Base-by-base conservation (phyloP, 345 rosid species). In the Nasturtium officinale region DNA sequence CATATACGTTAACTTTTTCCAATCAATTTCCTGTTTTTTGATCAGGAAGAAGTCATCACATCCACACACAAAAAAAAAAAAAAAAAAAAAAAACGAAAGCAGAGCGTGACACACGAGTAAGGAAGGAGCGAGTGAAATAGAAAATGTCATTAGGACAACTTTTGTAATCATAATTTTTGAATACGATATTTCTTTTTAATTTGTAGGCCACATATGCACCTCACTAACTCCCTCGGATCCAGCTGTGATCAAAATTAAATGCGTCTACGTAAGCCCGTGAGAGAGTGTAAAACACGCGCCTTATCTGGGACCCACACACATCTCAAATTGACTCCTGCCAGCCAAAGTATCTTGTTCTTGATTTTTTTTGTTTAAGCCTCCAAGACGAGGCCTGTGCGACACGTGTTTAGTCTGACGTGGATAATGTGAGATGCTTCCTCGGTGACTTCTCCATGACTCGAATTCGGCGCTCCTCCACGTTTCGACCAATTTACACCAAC, bases 401-500 rank as follows among this genome's bases (percentile, higher is more conserved):
- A 75, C 79, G 79, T 75, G 51, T 60, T 6, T 52, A 7, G 11
- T 60, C 63, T 75, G 69, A 75, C 69, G 79, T 75, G 69, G 63
- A 11, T 20, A 29, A 40, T 60, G 57, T 43, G 51, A 75, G 74
- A 53, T 68, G 40, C 74, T 75, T 61, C 74, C 69, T 75, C 69
- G 79, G 69, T 68, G 25, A 75, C 52, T 69, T 69, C 74, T 76
- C 74, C 74, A 76, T 33, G 74, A 68, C 69, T 75, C 57, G 57
- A 75, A 43, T 76, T 53, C 70, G 79, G 74, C 79, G 79, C 65
- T 53, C 45, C 61, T 53, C 65, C 79, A 76, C 79, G 64, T 75
- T 68, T 75, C 56, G 3, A 16, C 48, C 54, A 5, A 38, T 61
- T 61, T 40, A 61, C 45, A 20, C 47, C 5, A 12, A 33, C 17